Conservation (phyloP, 2,329 filamentous ascomycete species). For the Orbilia oligospora region DNA sequence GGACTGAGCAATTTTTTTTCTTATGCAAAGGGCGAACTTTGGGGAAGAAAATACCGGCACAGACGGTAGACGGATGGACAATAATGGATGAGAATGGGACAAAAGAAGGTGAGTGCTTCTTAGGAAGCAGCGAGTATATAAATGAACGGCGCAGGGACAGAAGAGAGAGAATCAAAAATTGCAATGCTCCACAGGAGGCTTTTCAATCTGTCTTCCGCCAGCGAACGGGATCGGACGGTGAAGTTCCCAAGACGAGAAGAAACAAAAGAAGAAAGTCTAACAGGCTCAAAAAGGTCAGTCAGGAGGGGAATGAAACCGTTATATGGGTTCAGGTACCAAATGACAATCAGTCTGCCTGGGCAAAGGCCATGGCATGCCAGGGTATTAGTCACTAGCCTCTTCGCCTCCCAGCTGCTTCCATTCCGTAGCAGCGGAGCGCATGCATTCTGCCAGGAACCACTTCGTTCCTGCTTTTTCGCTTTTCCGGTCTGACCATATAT, state of each 20-base stretch:
- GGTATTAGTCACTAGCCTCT: conserved; percentile 26
- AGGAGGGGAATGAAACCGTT: conserved; percentile 59
- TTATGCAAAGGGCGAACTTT: conserved; percentile 20
- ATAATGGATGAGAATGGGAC: conserved; percentile 8
- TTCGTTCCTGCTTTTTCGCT: conserved; percentile 39
- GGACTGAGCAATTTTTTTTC: conserved; percentile 52
- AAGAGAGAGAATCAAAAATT: conserved; percentile 30
- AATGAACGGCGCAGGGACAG: conserved; percentile 51
- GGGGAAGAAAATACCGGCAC: conserved; percentile 52
- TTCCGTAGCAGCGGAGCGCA: conserved; percentile 31
- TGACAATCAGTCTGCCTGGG: conserved; percentile 34
- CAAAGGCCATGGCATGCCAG: conserved; percentile 24
- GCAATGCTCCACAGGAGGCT: conserved; percentile 52
- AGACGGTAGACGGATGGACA: conserved; percentile 45
- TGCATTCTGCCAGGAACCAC: conserved; percentile 39
- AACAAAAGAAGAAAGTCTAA: conserved; percentile 58
- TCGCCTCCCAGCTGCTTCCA: conserved; percentile 32
- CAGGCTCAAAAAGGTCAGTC: conserved; percentile 28
- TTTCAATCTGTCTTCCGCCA: conserved; percentile 48
- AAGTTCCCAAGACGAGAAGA: conserved; percentile 48
- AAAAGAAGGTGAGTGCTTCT: conserved; percentile 57
- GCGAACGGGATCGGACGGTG: conserved; percentile 55
- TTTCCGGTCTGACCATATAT: conserved; percentile 29
- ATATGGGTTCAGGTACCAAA: conserved; percentile 55
- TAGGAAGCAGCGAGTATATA: conserved; percentile 53